phyloP scores from a whole-genome alignment of 176 grass and related monocot species.

The Oryza brachyantha region DNA sequence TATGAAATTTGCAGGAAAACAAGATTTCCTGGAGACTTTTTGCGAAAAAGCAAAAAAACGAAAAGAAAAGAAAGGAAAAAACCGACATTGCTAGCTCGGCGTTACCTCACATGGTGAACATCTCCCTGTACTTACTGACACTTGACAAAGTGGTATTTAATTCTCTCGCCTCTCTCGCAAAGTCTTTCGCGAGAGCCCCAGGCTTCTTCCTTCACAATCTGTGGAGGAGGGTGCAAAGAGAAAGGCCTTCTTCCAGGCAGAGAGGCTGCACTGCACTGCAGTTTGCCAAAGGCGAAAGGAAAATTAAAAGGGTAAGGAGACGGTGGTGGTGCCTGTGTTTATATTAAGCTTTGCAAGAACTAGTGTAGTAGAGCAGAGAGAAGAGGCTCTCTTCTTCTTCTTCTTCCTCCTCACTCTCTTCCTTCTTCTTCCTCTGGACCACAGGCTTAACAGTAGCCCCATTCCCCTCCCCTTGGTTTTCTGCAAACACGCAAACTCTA shows the following conservation, averaged over 20 bases:
- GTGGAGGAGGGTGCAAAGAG: background rate
- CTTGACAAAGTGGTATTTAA: constrained; percentile 39
- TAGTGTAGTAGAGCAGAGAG: background rate
- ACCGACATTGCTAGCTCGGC: background rate
- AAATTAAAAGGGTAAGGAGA: constrained; percentile 17
- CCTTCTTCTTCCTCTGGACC: constrained; percentile 5
- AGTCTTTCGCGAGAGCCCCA: background rate
- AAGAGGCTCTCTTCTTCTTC: background rate
- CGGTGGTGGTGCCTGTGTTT: background rate
- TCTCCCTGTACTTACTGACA: constrained; percentile 31
- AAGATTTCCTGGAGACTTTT: background rate
- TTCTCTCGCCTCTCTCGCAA: background rate
- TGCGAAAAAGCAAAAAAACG: no score
- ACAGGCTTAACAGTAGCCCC: constrained; percentile 7
- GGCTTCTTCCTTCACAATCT: constrained; percentile 16
- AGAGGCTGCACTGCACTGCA: background rate
- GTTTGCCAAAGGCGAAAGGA: background rate
- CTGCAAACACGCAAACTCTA: constrained; percentile 14
- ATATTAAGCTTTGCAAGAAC: background rate
- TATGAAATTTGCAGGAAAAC: constrained; percentile 13
- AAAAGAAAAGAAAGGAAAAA: background rate
- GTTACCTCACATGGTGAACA: constrained; percentile 30
- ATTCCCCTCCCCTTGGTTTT: background rate
- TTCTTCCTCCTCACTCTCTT: background rate
- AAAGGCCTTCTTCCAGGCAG: constrained; percentile 2